These are phyloP conservation scores for Ulota crispa DNA, from an alignment of 225 moss, liverwort and hornwort genomes.

Conservation along the genomic window DNA sequence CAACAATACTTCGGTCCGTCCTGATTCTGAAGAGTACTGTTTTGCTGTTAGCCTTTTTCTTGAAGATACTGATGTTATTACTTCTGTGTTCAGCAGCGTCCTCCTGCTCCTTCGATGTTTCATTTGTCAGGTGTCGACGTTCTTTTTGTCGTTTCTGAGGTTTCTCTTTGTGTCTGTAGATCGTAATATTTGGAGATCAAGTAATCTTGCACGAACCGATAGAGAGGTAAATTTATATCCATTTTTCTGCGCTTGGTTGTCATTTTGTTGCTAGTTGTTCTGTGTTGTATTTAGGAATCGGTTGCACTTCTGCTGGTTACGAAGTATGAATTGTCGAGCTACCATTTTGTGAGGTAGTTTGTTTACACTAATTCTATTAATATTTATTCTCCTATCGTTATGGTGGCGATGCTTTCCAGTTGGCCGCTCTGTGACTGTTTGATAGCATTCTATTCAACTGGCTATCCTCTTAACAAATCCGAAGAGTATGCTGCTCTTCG, in stretches of 20 bases:
- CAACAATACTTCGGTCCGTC: neutral
- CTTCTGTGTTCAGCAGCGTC: constrained; percentile 4
- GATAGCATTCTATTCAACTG: constrained; percentile 94
- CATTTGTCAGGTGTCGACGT: neutral
- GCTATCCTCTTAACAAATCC: constrained; percentile 92
- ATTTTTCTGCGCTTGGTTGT: neutral
- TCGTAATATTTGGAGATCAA: constrained; percentile 58
- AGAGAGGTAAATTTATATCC: constrained; percentile 43
- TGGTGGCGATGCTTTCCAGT: constrained; percentile 39
- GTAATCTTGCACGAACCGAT: constrained; percentile 58
- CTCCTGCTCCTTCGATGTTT: constrained; percentile 13
- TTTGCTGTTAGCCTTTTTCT: neutral
- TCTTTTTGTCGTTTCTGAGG: constrained; percentile 19
- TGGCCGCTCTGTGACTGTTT: constrained; percentile 98
- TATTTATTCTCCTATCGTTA: constrained; percentile 4
- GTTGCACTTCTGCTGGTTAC: constrained; percentile 1
- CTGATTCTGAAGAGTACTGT: constrained; percentile 8
- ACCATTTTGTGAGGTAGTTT: neutral
- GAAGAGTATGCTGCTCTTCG: constrained; percentile 89
- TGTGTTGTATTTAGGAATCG: neutral
- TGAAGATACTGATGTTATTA: neutral
- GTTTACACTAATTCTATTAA: neutral
- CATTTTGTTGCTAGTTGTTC: neutral
- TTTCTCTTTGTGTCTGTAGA: constrained; percentile 38
- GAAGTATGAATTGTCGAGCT: neutral